These are phyloP conservation scores for Prunus mume DNA, from an alignment of 306 rosid genomes.

Conservation along the genomic window DNA sequence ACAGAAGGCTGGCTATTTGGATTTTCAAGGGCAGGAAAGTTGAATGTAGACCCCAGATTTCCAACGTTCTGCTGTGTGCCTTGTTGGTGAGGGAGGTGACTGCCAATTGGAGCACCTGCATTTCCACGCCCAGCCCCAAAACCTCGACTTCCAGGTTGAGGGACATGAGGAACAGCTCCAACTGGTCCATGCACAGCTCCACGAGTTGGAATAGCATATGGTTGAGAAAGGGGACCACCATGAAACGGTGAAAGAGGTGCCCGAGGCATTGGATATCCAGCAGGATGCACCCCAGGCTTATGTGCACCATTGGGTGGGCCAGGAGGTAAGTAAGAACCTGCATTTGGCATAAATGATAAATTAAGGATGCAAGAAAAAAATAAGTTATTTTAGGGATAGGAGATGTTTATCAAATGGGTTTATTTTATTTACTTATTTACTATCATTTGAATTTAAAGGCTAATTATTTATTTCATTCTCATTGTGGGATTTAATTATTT, in stretches of 20 bases:
- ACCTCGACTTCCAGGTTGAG: conserved; percentile 89
- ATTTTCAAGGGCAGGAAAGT: conserved; percentile 79
- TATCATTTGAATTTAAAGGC: neutral
- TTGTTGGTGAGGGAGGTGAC: conserved; percentile 90
- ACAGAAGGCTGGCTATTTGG: conserved; percentile 97
- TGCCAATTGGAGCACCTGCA: conserved; percentile 77
- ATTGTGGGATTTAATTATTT: no score
- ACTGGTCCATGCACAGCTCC: conserved; percentile 97
- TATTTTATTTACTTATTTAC: no score
- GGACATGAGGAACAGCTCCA: conserved; percentile 98
- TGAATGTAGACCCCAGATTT: conserved; percentile 72
- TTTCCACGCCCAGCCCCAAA: conserved; percentile 93
- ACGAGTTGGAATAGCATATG: conserved; percentile 98
- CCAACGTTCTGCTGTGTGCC: conserved; percentile 77
- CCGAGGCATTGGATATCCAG: conserved; percentile 85
- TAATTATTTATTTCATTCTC: neutral
- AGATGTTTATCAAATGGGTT: no score
- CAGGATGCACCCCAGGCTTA: conserved; percentile 85
- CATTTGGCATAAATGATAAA: conserved; percentile 9
- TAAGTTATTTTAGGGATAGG: neutral
- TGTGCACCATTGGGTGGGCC: conserved; percentile 91
- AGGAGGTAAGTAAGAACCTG: conserved; percentile 86
- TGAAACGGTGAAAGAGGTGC: conserved; percentile 82
- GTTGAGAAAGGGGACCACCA: conserved; percentile 92
- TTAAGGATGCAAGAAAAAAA: neutral